Evolutionary conservation across 2,329 filamentous ascomycete species (phyloP).

Genomic region (Lecanosticta acicola): DNA sequence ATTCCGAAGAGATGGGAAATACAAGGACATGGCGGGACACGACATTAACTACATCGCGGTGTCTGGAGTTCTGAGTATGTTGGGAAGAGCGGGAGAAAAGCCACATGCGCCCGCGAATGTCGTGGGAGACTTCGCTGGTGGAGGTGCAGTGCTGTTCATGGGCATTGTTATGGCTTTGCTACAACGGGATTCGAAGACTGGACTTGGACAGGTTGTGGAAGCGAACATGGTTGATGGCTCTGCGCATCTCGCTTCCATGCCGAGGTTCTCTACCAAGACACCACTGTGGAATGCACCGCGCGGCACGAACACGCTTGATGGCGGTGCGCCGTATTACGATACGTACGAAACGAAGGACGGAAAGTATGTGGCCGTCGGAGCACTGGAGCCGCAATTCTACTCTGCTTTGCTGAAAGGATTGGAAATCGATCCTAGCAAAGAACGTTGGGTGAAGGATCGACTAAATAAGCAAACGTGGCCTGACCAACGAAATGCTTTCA

Average conservation of each 20-base stretch:
- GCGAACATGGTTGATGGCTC: constrained; percentile 95
- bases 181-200: constrained; percentile 52
- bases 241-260: constrained; percentile 72
- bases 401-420: constrained; percentile 61
- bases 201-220: constrained; percentile 81
- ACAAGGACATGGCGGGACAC: constrained; percentile 82
- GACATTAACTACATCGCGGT: constrained; percentile 97
- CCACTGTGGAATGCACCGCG: constrained; percentile 58
- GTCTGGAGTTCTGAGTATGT: constrained; percentile 68
- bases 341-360: constrained; percentile 80
- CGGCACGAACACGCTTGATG: constrained; percentile 74
- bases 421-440: constrained; percentile 44
- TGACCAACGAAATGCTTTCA: constrained; percentile 57
- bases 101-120: constrained; percentile 80
- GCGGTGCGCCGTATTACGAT: constrained; percentile 81
- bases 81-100: constrained; percentile 63
- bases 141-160: constrained; percentile 73
- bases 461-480: constrained; percentile 63
- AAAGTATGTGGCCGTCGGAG: constrained; percentile 76
- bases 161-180: constrained; percentile 78
- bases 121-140: constrained; percentile 85
- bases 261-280: constrained; percentile 60
- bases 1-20: constrained; percentile 80
- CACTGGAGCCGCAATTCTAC: constrained; percentile 85
- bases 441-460: constrained; percentile 44